Evolutionary conservation across 108 stramenopile species (phyloP).

Genomic region (Pseudonitzschia pungens): DNA sequence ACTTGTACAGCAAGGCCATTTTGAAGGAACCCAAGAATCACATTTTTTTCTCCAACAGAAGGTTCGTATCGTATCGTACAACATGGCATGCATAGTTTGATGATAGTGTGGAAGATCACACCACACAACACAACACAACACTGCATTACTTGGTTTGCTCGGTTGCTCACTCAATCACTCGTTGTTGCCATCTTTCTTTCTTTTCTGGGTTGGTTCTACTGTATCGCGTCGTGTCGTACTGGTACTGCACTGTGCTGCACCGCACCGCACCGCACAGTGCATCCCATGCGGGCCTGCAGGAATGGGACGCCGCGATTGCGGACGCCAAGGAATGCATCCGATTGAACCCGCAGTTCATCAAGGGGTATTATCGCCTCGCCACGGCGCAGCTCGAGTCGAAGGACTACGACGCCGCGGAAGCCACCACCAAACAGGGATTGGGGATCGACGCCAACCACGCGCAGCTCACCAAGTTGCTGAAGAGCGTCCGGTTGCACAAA

Average conservation of each 20-base stretch:
- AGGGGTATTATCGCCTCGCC: constrained; percentile 91
- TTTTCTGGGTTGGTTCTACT: too few species aligned
- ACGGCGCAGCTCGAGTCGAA: constrained; percentile 78
- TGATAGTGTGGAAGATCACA: too few species aligned
- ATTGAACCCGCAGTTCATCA: constrained; percentile 83
- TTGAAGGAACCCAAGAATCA: constrained; percentile 84
- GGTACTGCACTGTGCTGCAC: too few species aligned
- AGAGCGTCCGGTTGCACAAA: constrained; percentile 57
- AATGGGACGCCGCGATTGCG: constrained; percentile 65
- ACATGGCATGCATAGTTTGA: too few species aligned
- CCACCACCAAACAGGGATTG: constrained; percentile 82
- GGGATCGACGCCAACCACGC: constrained; percentile 75
- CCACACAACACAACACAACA: too few species aligned
- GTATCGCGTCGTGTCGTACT: too few species aligned
- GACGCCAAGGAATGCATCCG: constrained; percentile 93
- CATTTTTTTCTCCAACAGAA: constrained; percentile 90
- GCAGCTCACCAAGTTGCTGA: constrained; percentile 74
- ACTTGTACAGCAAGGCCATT: constrained; percentile 88
- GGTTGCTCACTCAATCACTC: background rate
- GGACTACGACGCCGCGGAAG: constrained; percentile 70
- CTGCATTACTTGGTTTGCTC: too few species aligned
- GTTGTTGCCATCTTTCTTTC: too few species aligned
- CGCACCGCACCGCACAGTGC: constrained; percentile 48
- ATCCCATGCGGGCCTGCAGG: constrained; percentile 71
- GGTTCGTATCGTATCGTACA: constrained; percentile 53